A percentile compares a stretch with the other conserved stretches of the same genome.
Conservation (phyloP, 2,329 filamentous ascomycete genomes). For the Fusarium buxicola region DNA sequence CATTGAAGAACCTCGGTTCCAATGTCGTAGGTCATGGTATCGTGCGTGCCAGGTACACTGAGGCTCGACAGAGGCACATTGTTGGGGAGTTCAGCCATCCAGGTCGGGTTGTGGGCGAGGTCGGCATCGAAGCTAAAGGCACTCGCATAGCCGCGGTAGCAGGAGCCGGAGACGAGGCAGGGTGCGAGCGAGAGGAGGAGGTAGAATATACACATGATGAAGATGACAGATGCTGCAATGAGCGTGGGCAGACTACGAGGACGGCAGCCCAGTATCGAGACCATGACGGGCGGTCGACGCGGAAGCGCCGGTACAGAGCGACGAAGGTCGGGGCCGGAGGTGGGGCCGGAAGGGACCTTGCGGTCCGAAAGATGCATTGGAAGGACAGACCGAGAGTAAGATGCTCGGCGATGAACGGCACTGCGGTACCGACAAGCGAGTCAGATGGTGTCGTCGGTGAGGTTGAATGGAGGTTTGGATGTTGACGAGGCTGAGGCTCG, state of each 20-base stretch:
- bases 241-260: slow-evolving; percentile 38
- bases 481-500: slow-evolving; percentile 31
- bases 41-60: slow-evolving; percentile 65
- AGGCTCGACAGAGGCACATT: slow-evolving; percentile 55
- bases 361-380: slow-evolving; percentile 38
- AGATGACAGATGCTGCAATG: slow-evolving; percentile 33
- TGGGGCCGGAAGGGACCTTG: slow-evolving; percentile 34
- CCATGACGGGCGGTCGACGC: slow-evolving; percentile 30
- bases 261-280: slow-evolving; percentile 28
- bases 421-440: background rate
- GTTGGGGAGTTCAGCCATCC: slow-evolving; percentile 60
- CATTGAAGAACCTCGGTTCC: slow-evolving; percentile 54
- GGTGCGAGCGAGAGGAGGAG: slow-evolving; percentile 45
- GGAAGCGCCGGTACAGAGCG: slow-evolving; percentile 2
- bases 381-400: background rate
- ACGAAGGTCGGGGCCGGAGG: slow-evolving; percentile 23
- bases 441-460: background rate
- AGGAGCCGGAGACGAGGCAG: slow-evolving; percentile 44
- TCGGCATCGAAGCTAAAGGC: slow-evolving; percentile 58
- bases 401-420: background rate
- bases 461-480: slow-evolving; percentile 10
- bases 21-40: slow-evolving; percentile 63
- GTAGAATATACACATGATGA: slow-evolving; percentile 45
- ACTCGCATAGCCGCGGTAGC: slow-evolving; percentile 47
- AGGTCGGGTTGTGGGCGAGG: slow-evolving; percentile 49